A percentile compares a stretch with the other conserved stretches of the same genome.
phyloP scores from a whole-genome alignment of 257 asterid genomes.

The Solanum bulbocastanum region DNA sequence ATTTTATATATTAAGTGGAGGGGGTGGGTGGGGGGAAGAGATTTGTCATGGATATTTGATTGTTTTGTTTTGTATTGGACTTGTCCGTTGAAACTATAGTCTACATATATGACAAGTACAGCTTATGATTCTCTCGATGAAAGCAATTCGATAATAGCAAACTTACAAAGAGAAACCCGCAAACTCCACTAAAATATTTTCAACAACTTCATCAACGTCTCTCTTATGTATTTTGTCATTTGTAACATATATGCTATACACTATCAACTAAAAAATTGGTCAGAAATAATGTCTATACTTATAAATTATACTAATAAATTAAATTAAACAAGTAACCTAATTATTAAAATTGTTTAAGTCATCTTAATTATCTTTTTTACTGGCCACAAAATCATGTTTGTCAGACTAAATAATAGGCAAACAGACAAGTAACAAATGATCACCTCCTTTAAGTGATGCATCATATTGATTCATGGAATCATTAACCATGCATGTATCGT shows the following conservation, averaged over 20 bases:
- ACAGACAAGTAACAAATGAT: not conserved
- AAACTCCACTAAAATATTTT: not conserved
- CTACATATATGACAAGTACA: not conserved
- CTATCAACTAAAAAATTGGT: not conserved
- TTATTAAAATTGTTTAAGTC: not conserved
- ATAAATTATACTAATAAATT: not conserved
- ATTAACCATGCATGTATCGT: too few species aligned
- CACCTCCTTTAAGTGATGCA: not conserved
- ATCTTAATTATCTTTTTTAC: not conserved
- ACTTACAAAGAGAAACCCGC: not conserved
- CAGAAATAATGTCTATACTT: not conserved
- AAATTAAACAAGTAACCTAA: not conserved
- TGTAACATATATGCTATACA: constrained; percentile 1
- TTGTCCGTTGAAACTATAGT: not conserved
- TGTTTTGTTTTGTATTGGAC: constrained; percentile 1
- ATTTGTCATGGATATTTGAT: not conserved
- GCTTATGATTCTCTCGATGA: not conserved
- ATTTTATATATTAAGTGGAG: not conserved
- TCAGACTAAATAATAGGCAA: not conserved
- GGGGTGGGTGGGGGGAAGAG: not conserved
- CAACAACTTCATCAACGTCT: not conserved
- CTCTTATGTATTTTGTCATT: not conserved
- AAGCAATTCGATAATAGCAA: constrained; percentile 3
- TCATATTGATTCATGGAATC: not conserved
- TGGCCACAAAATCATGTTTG: not conserved